Evolutionary conservation across 768 basidiomycete species (phyloP).

Genomic region (Coprinellus aureogranulatus): DNA sequence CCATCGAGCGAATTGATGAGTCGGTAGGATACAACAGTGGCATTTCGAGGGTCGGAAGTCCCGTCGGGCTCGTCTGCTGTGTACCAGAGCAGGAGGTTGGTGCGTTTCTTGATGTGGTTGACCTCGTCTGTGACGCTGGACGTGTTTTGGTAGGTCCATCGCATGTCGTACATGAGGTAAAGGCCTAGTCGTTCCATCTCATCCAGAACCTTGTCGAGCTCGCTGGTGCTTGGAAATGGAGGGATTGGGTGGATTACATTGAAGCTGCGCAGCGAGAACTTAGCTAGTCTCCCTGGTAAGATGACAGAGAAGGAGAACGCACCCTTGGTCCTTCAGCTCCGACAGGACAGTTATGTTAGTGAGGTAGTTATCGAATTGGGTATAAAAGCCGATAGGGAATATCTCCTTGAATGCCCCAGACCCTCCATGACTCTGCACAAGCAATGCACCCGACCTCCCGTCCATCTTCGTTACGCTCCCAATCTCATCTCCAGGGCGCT

Average conservation of each 20-base stretch:
- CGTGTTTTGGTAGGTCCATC: constrained; percentile 63
- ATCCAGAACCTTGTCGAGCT: constrained; percentile 58
- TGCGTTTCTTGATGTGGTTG: constrained; percentile 59
- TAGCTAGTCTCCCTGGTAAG: not conserved
- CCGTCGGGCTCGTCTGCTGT: constrained; percentile 77
- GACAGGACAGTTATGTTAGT: constrained; percentile 48
- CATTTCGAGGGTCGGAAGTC: constrained; percentile 62
- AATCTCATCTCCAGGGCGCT: constrained; percentile 39
- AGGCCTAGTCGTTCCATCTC: constrained; percentile 66
- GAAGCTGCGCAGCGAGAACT: no score
- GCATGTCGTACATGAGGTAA: constrained; percentile 86
- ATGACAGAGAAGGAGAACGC: constrained; percentile 18
- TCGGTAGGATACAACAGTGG: constrained; percentile 51
- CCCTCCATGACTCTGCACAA: constrained; percentile 53
- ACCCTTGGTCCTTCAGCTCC: constrained; percentile 57
- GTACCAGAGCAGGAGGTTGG: constrained; percentile 73
- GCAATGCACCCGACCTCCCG: constrained; percentile 53
- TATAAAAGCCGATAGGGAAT: constrained; percentile 76
- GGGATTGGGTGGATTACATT: constrained; percentile 64
- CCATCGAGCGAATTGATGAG: constrained; percentile 59
- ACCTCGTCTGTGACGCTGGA: constrained; percentile 67
- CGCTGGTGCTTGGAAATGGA: constrained; percentile 57
- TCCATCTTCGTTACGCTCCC: constrained; percentile 66
- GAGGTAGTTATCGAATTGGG: constrained; percentile 55
- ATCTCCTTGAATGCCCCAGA: constrained; percentile 50